Evolutionary conservation across 352 stramenopile genomes (phyloP), one percentile per base, ranked within the genome.

Genomic region (Globisporangium paddicum): DNA sequence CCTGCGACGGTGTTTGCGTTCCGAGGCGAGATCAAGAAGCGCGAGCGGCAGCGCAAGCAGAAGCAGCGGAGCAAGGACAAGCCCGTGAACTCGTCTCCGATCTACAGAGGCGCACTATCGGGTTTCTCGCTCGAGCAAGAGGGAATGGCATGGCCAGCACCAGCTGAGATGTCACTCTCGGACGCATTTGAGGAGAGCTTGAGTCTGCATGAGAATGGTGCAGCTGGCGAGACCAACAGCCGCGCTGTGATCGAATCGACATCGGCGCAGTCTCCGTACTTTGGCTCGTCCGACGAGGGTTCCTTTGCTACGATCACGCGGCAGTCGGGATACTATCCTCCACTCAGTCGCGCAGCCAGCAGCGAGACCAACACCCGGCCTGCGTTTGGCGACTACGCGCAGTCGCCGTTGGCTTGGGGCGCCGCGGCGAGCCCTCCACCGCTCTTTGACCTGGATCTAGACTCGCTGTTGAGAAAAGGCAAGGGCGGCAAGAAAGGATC

Each of bases 281-380:
- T 66, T 5, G 26, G 44, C 2, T 35, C 49, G 14, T 65, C 72
- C 37, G 44, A 38, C 21, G 76, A 89, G 34, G 69, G 67, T 6
- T 90, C 83, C 1, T 93, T 91, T 56, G 83, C 81, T 37, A 69
- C 68, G 40, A 76, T 90, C 58, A 93, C 81, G 38, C 66, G 82
- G 21, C 79, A 91, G 25, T 90, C 75, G 16, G 83, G 83, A 16
- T 91, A 89, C 63, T 91, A 86, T 52, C 83, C 83, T 11, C 69
- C 69, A 8, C 63, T 93, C 2, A 75, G 75, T 28, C 58, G 50
- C 23, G 21, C 30, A 18, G 30, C 11, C 10, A 62, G 35, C 23
- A 23, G 35, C 34, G 55, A 71, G 7, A 35, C 41, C 6, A 67
- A 47, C 13, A 18, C 37, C 25, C 30, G 60, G 44, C 23, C 38